Conservation (phyloP, 2,329 filamentous ascomycete genomes). For the Monosporascus sp. region DNA sequence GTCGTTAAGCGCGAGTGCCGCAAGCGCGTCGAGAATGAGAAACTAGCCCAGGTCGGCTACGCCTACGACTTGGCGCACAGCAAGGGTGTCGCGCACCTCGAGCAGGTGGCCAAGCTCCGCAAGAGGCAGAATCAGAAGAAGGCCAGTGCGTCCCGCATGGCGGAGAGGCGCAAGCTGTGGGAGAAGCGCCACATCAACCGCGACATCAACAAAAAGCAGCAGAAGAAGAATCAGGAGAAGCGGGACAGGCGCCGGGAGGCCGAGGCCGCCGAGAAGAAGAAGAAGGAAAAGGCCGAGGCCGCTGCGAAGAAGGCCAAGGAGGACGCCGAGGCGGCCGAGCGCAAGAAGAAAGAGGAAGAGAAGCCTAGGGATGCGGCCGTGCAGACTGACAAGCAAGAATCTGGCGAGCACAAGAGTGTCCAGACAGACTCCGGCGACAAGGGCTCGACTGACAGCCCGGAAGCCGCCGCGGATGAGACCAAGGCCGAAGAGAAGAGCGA, state of each 20-base stretch:
- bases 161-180: conserved; percentile 44
- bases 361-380: conserved; percentile 25
- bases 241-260: conserved; percentile 27
- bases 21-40: conserved; percentile 47
- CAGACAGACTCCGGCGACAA: conserved; percentile 15
- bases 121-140: conserved; percentile 46
- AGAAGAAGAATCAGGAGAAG: conserved; percentile 35
- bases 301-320: conserved; percentile 16
- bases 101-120: conserved; percentile 44
- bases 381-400: conserved; percentile 23
- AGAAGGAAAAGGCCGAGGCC: conserved; percentile 31
- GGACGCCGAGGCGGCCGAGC: conserved; percentile 25
- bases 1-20: conserved; percentile 49
- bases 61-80: conserved; percentile 57
- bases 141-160: conserved; percentile 39
- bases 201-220: conserved; percentile 32
- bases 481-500: not conserved
- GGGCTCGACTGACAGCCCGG: conserved; percentile 7
- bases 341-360: conserved; percentile 14
- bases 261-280: conserved; percentile 33
- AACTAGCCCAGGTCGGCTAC: conserved; percentile 52
- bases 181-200: conserved; percentile 38
- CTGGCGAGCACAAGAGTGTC: conserved; percentile 20
- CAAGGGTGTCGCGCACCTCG: conserved; percentile 48
- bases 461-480: conserved; percentile 2